Evolutionary conservation across 805 yeast species (phyloP), one percentile per base, ranked within the genome.

Genomic region (Candida odintsovae): DNA sequence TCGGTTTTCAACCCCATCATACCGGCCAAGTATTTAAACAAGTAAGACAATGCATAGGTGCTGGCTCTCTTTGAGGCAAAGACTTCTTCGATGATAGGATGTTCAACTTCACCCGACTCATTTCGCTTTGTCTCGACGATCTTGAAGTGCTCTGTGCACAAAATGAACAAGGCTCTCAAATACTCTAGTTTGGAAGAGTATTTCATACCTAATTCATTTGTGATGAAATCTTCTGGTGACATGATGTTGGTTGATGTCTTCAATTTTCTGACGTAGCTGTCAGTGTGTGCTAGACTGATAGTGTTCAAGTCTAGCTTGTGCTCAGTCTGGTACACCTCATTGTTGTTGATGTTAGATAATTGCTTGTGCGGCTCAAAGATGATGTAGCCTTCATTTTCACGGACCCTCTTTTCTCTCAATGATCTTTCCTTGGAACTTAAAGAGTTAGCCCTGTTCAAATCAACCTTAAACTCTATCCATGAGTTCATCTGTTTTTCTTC

Each of bases 1-100:
- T 86, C 94, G 52, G 89, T 78, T 8, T 83, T 81, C 35, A 94
- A 73, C 11, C 83, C 82, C 42, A 90, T 68, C 0, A 83, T 72
- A 45, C 76, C 80, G 41, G 92, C 79, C 69, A 94, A 77, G 48
- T 79, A 77, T 50, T 82, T 81, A 63, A 89, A 86, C 19, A 89
- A 65, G 70, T 85, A 80, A 10, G 94, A 88, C 46, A 92, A 63
- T 58, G 89, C 95, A 54, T 77, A 83, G 1, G 88, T 65, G 44
- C 75, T 80, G 43, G 81, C 92, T 57, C 72, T 77, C 50, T 75
- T 76, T 47, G 67, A 67, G 47, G 58, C 59, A 61, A 78, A 64
- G 3, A 77, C 61, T n/a, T 66, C 57, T 46, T 70, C 67, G 48
- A 70, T 66, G 9, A 68, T 67, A 41, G 66, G 63, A 38, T 66